Evolutionary conservation across 495 filamentous ascomycete species (phyloP), one percentile per base, ranked within the genome.

Genomic region (Annulohypoxylon nitens): DNA sequence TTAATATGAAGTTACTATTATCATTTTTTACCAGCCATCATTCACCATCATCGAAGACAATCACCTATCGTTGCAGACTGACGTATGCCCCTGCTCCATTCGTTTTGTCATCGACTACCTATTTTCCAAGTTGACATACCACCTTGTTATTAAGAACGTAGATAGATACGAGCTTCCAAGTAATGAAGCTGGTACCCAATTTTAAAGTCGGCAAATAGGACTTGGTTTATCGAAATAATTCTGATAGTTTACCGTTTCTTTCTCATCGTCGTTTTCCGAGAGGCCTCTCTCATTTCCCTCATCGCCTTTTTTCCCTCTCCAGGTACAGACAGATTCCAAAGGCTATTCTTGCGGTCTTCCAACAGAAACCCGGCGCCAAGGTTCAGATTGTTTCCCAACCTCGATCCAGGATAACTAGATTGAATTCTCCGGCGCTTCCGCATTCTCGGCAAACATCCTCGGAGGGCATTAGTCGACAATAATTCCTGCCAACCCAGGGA

Each of bases 31-130:
- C 71, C 55, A 69, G 61, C 71, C 66, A 55, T 55, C 48, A n/a
- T 57, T 61, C 50, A 66, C 37, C 66, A 57, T 57, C 50, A n/a
- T 58, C 57, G 50, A 66, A 30, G 36, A 36, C 18, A 12, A 39
- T 57, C 14, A 37, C 33, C 55, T 50, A 55, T 63, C 50, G 43
- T 55, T 57, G 20, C 16, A 9, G 37, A 75, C 67, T 75, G 72
- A 75, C 72, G 72, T 75, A 75, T 61, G 53, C 59, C 72, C 72
- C 14, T 75, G 72, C 26, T 67, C 72, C 62, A 64, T 70, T 3
- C 43, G 64, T 62, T 68, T 75, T 71, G 37, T 64, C 64, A 67
- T 66, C 59, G 48, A 5, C 59, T 64, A 59, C 60, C 45, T n/a
- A 47, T 64, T 51, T 39, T 16, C 41, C 23, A 61, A 58, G 62